A percentile compares a stretch with the other conserved stretches of the same genome.
Conservation (phyloP, 768 basidiomycete species). For the Lactarius evosmus region DNA sequence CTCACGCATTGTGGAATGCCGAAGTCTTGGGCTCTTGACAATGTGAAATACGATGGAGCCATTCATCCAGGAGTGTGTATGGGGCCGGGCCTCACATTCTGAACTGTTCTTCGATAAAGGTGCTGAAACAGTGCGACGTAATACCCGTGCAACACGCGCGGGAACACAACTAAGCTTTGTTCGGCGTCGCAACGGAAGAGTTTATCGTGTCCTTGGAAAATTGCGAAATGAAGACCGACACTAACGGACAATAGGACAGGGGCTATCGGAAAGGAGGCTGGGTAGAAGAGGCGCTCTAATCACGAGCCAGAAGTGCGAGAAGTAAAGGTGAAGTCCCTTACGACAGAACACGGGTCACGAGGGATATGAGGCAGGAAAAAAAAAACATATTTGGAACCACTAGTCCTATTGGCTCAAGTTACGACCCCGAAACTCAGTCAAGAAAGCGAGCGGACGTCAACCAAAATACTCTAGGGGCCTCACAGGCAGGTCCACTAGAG, state of each 20-base stretch:
- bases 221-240: not conserved
- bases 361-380: not conserved
- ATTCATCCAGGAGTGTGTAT: not conserved
- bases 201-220: not conserved
- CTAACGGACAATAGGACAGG: not conserved
- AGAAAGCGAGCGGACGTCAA: not conserved
- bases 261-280: not conserved
- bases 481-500: not conserved
- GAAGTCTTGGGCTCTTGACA: too few relatives aligned
- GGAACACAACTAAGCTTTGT: not conserved
- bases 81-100: not conserved
- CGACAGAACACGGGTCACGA: not conserved
- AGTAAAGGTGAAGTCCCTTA: not conserved
- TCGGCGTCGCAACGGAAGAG: not conserved
- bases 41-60: not conserved
- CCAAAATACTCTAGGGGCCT: not conserved
- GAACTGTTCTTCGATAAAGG: not conserved
- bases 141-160: not conserved
- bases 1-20: not conserved
- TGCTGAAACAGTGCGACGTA: not conserved
- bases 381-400: not conserved
- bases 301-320: not conserved
- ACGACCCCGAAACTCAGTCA: not conserved
- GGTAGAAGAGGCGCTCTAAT: not conserved
- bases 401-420: not conserved